These are phyloP conservation scores for Aspergillus sp. DNA, from an alignment of 2,329 filamentous ascomycete genomes.

Conservation along the genomic window DNA sequence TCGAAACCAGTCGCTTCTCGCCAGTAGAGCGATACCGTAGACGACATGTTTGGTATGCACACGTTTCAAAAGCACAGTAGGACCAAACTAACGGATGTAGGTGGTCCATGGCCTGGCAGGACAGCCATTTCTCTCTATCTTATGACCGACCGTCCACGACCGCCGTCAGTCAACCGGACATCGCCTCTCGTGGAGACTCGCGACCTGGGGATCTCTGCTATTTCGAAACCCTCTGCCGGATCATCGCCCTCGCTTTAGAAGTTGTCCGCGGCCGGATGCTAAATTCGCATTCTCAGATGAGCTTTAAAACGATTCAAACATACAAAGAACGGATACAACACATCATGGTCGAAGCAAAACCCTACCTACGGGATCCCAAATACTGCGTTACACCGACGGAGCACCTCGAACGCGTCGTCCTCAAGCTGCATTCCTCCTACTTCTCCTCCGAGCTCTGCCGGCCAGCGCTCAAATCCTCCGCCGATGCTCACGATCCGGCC, in stretches of 20 bases:
- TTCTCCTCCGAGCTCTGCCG: constrained; percentile 63
- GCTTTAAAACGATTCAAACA: constrained; percentile 54
- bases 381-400: constrained; percentile 45
- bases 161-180: constrained; percentile 53
- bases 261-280: constrained; percentile 60
- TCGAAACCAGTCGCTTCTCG: constrained; percentile 56
- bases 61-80: background rate
- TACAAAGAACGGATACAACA: constrained; percentile 58
- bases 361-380: constrained; percentile 56
- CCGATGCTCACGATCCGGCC: constrained; percentile 43
- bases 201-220: constrained; percentile 53
- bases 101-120: constrained; percentile 66
- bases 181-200: constrained; percentile 49
- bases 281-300: constrained; percentile 54
- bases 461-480: constrained; percentile 56
- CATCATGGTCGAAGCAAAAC: constrained; percentile 58
- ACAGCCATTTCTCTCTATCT: constrained; percentile 62
- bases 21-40: constrained; percentile 48
- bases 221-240: constrained; percentile 58
- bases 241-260: constrained; percentile 54
- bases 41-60: constrained; percentile 44
- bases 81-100: constrained; percentile 24
- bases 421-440: constrained; percentile 63
- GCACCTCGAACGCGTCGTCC: constrained; percentile 59
- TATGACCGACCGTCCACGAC: constrained; percentile 60